phyloP scores from a whole-genome alignment of 2,329 filamentous ascomycete genomes.

The Alternaria incomplexa region DNA sequence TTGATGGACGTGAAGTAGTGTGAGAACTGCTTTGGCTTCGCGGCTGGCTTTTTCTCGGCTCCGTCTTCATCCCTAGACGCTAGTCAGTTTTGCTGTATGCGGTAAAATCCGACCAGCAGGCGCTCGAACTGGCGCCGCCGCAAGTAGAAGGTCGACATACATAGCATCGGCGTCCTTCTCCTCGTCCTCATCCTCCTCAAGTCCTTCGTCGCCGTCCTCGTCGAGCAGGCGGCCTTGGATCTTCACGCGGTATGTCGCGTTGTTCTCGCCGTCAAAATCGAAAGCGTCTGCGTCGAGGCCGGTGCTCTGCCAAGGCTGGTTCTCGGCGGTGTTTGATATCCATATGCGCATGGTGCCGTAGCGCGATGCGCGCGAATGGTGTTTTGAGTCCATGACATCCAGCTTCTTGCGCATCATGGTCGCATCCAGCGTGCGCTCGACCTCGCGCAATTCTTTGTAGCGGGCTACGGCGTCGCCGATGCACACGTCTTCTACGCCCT shows the following conservation, averaged over 20 bases:
- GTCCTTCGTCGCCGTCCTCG: slow-evolving; percentile 47
- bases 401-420: slow-evolving; percentile 93
- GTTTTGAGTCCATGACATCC: slow-evolving; percentile 84
- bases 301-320: slow-evolving; percentile 88
- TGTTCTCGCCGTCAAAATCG: slow-evolving; percentile 77
- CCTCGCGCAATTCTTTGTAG: slow-evolving; percentile 83
- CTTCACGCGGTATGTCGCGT: slow-evolving; percentile 86
- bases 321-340: slow-evolving; percentile 93
- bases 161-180: slow-evolving; percentile 59
- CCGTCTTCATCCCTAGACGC: slow-evolving; percentile 60
- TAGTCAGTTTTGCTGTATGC: slow-evolving; percentile 3
- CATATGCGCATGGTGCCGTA: slow-evolving; percentile 88
- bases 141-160: slow-evolving; percentile 32
- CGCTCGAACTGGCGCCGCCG: neutral
- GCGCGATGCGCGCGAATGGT: slow-evolving; percentile 75
- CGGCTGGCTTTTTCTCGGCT: slow-evolving; percentile 38
- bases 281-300: slow-evolving; percentile 74
- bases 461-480: slow-evolving; percentile 81
- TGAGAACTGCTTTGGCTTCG: slow-evolving; percentile 65
- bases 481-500: slow-evolving; percentile 79
- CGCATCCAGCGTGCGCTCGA: slow-evolving; percentile 88
- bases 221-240: slow-evolving; percentile 85
- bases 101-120: neutral
- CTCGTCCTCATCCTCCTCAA: slow-evolving; percentile 40
- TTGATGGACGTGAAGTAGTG: slow-evolving; percentile 83